These are phyloP conservation scores for Ustanciosporium gigantosporum DNA, from an alignment of 1,284 basidiomycete species.

Conservation along the genomic window DNA sequence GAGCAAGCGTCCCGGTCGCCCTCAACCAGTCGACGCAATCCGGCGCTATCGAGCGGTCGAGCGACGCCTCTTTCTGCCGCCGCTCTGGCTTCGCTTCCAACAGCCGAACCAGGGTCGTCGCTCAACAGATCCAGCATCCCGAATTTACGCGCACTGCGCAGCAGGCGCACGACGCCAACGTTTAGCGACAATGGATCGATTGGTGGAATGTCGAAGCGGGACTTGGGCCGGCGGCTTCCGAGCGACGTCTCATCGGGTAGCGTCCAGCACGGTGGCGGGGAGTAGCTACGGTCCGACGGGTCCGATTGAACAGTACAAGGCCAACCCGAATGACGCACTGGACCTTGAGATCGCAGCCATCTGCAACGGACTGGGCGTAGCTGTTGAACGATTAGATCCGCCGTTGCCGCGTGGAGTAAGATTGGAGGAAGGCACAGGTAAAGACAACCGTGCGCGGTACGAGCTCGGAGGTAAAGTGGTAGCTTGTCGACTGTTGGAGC, in stretches of 20 bases:
- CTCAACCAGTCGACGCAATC: slow-evolving; percentile 36
- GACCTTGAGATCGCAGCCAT: slow-evolving; percentile 76
- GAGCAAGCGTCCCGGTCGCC: slow-evolving; percentile 45
- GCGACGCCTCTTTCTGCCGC: slow-evolving; percentile 53
- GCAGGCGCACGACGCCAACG: slow-evolving; percentile 41
- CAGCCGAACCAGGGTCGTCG: slow-evolving; percentile 33
- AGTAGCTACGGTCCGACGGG: slow-evolving; percentile 27
- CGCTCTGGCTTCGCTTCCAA: slow-evolving; percentile 44
- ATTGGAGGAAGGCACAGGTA: slow-evolving; percentile 68
- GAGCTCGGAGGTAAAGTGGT: slow-evolving; percentile 71
- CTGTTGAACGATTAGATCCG: slow-evolving; percentile 77
- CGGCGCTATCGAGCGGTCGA: slow-evolving; percentile 24
- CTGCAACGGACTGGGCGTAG: slow-evolving; percentile 73
- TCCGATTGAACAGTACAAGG: slow-evolving; percentile 66
- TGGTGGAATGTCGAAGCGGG: no score
- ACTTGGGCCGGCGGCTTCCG: no score
- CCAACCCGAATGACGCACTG: slow-evolving; percentile 76
- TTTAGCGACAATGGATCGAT: slow-evolving; percentile 44
- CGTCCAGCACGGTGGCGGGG: slow-evolving; percentile 22
- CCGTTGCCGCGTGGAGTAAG: slow-evolving; percentile 68
- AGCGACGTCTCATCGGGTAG: slow-evolving; percentile 11
- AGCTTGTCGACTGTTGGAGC: slow-evolving; percentile 74
- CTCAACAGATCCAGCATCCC: slow-evolving; percentile 38
- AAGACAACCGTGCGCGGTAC: slow-evolving; percentile 81
- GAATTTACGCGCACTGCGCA: slow-evolving; percentile 36